phyloP scores from a whole-genome alignment of 176 grass and related monocot species.

The Carex kokanica region DNA sequence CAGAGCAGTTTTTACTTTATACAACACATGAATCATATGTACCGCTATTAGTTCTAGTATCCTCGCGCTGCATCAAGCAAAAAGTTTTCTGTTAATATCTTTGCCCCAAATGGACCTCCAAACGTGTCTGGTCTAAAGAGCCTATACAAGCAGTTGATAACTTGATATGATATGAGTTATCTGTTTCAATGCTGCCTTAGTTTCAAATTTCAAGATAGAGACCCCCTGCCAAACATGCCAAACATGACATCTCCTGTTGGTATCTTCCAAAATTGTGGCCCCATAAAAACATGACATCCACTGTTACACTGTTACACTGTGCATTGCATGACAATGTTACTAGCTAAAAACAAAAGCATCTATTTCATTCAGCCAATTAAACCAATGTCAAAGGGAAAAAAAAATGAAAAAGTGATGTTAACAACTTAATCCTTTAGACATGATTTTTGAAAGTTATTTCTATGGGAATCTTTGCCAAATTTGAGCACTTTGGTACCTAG shows the following conservation, averaged over 20 bases:
- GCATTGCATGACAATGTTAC: not conserved
- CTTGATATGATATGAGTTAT: constrained; percentile 13
- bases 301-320: not conserved
- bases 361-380: not conserved
- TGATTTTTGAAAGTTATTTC: constrained; percentile 2
- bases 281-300: not conserved
- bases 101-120: not conserved
- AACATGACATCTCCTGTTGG: not conserved
- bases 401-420: not conserved
- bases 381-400: not conserved
- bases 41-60: too few species aligned
- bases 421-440: not conserved
- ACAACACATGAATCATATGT: too few species aligned
- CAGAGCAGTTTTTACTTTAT: too few species aligned
- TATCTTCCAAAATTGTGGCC: not conserved
- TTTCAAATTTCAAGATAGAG: constrained; percentile 10
- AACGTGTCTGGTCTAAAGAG: not conserved
- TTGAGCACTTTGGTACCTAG: not conserved
- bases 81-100: too few species aligned
- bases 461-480: not conserved
- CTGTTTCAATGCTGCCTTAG: not conserved
- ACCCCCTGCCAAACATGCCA: constrained; percentile 2
- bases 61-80: too few species aligned
- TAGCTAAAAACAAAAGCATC: constrained; percentile 8
- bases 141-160: not conserved